phyloP scores from a whole-genome alignment of 495 filamentous ascomycete species.

The Evernia prunastri region DNA sequence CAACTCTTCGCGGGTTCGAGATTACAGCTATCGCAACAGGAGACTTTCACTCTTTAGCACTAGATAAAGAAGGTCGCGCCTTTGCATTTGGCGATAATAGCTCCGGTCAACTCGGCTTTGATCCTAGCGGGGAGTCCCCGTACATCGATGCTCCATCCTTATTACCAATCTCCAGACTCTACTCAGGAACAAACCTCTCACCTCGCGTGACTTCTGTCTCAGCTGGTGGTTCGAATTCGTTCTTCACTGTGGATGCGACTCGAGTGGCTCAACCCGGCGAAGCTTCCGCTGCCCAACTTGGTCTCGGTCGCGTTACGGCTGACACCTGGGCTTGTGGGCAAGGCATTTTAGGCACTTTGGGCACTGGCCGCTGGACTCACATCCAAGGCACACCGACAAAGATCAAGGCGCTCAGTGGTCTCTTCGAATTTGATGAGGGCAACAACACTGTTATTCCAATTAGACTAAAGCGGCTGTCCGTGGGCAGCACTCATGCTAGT shows the following conservation, averaged over 20 bases:
- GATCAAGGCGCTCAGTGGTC: slow-evolving; percentile 71
- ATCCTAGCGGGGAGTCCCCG: slow-evolving; percentile 52
- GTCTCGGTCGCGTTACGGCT: slow-evolving; percentile 50
- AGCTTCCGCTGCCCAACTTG: slow-evolving; percentile 34
- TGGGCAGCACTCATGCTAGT: slow-evolving; percentile 70
- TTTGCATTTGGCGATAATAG: slow-evolving; percentile 90
- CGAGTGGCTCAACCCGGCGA: slow-evolving; percentile 44
- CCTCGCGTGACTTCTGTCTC: slow-evolving; percentile 65
- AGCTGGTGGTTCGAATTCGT: slow-evolving; percentile 80
- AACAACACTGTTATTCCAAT: slow-evolving; percentile 65
- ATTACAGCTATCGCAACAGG: slow-evolving; percentile 72
- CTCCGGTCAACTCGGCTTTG: slow-evolving; percentile 76
- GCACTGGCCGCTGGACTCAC: slow-evolving; percentile 87
- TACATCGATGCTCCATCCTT: slow-evolving; percentile 62
- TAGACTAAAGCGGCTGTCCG: slow-evolving; percentile 59
- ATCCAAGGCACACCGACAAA: slow-evolving; percentile 71
- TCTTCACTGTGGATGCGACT: slow-evolving; percentile 75
- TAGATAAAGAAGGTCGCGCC: slow-evolving; percentile 67
- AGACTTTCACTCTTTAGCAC: slow-evolving; percentile 76
- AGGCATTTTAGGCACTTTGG: slow-evolving; percentile 76
- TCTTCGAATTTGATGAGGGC: slow-evolving; percentile 79
- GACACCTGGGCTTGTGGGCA: slow-evolving; percentile 83
- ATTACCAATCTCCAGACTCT: slow-evolving; percentile 63
- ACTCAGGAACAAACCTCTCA: slow-evolving; percentile 51
- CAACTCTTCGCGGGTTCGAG: slow-evolving; percentile 53